Evolutionary conservation across 768 basidiomycete species (phyloP), one percentile per base, ranked within the genome.

Genomic region (Auricularia cornea): DNA sequence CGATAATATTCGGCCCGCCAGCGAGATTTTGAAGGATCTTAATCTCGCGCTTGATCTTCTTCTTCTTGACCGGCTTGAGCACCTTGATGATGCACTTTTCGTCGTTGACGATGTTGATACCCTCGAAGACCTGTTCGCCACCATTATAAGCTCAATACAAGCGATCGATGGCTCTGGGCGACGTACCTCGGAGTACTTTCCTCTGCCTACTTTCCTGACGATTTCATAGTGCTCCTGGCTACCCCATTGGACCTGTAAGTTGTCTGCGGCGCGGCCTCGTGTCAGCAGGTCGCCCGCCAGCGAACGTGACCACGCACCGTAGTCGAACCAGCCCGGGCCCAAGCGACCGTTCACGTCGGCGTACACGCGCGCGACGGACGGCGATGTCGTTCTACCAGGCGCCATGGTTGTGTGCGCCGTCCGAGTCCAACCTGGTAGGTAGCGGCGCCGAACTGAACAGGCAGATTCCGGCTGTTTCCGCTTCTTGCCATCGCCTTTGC

Each of bases 41-140:
- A 75, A 98, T 97, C 78, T 98, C 96, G 66, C 96, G 84, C 79
- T 98, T 98, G 77, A 98, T 98, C 79, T 98, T 98, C 85, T 98
- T 98, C 86, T 98, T 98, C 84, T 98, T 98, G 44, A 98, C 95
- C 0, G 96, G 96, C 75, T 98, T 98, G 68, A 98, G 82, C 33
- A 98, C 96, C 75, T 98, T 98, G 79, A 98, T 94, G 76, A 96
- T 96, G 74, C 94, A 95, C 77, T 95, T 95, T 76, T 92, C 90
- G 70, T 93, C 90, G 65, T 88, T 89, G 60, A 90, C 85, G 65
- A 94, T 86, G 73, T 95, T 92, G 71, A 96, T 85, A 6, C 94
- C 94, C 75, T 96, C 94, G 69, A 96, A 96, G 64, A 93, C 91
- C 91, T 92, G 70, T 30, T 61, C 63, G 20, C 28, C 20, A 30